phyloP scores from a whole-genome alignment of 1,284 basidiomycete species.

The Melampsora larici-populina region DNA sequence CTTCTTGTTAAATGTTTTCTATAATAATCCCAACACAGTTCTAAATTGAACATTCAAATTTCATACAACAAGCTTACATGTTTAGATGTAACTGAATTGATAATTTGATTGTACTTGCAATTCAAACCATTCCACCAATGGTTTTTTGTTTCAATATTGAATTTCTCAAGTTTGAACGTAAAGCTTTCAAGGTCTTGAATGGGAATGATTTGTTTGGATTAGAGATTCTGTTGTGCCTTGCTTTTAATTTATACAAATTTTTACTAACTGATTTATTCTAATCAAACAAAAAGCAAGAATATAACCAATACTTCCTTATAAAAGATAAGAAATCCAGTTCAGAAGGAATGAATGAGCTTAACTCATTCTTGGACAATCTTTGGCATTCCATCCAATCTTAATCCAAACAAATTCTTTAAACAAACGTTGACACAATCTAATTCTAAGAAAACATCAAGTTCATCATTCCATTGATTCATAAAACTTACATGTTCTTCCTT shows the following conservation, averaged over 20 bases:
- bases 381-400: neutral
- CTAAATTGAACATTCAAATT: conserved; percentile 31
- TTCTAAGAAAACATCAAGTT: neutral
- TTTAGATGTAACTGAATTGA: conserved; percentile 18
- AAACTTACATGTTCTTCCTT: too few relatives aligned
- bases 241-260: neutral
- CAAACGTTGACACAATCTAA: neutral
- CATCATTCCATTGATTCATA: too few relatives aligned
- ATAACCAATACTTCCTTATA: too few relatives aligned
- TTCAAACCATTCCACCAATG: conserved; percentile 16
- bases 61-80: conserved; percentile 10
- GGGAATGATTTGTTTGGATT: too few relatives aligned
- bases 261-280: neutral
- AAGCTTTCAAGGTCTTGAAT: too few relatives aligned
- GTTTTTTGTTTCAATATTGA: neutral
- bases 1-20: conserved; percentile 38
- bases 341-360: too few relatives aligned
- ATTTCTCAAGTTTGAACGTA: neutral
- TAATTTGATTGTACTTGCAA: conserved; percentile 8
- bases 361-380: neutral
- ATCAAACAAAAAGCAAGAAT: conserved; percentile 1
- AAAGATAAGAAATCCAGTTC: too few relatives aligned
- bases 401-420: neutral
- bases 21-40: conserved; percentile 31
- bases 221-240: too few relatives aligned